Percentiles rank a stretch among this genome's conserved stretches.
These are phyloP conservation scores for Penicillium sp. DNA, from an alignment of 2,329 filamentous ascomycete species.

Conservation along the genomic window DNA sequence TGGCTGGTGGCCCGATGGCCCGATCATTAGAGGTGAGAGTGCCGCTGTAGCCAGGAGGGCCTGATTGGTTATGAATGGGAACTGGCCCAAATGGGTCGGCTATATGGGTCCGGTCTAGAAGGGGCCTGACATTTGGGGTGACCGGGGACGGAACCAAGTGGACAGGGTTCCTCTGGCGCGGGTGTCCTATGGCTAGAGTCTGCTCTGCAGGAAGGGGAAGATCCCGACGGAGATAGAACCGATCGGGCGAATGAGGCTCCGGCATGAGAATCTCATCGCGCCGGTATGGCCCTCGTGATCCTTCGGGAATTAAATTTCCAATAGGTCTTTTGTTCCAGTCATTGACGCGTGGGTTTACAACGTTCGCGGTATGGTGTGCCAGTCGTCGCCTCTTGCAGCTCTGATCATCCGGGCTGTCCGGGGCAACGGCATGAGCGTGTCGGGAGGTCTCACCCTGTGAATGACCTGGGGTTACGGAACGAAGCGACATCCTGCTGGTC, in stretches of 20 bases:
- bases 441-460: constrained; percentile 30
- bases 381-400: constrained; percentile 41
- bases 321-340: constrained; percentile 18
- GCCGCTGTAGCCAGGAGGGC: constrained; percentile 23
- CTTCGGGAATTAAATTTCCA: constrained; percentile 22
- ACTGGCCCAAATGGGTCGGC: constrained; percentile 23
- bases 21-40: constrained; percentile 26
- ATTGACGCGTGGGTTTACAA: constrained; percentile 18
- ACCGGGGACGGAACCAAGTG: constrained; percentile 19
- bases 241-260: constrained; percentile 25
- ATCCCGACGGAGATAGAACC: constrained; percentile 29
- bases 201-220: constrained; percentile 28
- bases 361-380: constrained; percentile 29
- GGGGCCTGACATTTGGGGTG: constrained; percentile 23
- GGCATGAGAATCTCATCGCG: constrained; percentile 20
- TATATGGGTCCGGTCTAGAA: constrained; percentile 23
- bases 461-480: constrained; percentile 37
- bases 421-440: constrained; percentile 25
- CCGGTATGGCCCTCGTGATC: constrained; percentile 25
- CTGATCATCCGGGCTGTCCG: constrained; percentile 32
- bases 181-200: constrained; percentile 23
- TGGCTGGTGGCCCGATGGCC: constrained; percentile 22
- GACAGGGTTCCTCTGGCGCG: constrained; percentile 21
- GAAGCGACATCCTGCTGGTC: constrained; percentile 36
- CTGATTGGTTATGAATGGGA: constrained; percentile 17